Conservation (phyloP, 305 asterid species). For the Fraxinus nigra region DNA sequence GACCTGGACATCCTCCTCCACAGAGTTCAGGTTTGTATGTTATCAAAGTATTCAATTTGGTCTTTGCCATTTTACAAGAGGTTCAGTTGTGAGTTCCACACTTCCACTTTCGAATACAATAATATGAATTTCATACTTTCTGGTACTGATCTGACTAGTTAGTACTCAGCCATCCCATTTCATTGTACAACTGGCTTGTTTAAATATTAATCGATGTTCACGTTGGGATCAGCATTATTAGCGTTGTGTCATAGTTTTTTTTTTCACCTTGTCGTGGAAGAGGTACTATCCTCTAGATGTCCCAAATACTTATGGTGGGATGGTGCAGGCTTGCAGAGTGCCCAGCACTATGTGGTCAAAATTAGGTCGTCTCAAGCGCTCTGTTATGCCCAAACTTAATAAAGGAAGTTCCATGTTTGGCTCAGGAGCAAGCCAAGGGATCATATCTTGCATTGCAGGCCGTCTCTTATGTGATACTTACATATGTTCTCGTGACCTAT, state of each 20-base stretch:
- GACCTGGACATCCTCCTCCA: constrained; percentile 98
- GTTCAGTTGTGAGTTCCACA: constrained; percentile 12
- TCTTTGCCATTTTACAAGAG: constrained; percentile 14
- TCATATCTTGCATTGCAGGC: constrained; percentile 92
- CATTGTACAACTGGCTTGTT: not conserved
- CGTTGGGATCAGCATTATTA: not conserved
- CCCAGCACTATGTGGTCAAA: constrained; percentile 89
- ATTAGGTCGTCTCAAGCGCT: constrained; percentile 94
- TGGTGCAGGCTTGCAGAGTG: constrained; percentile 68
- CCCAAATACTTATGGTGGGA: constrained; percentile 20
- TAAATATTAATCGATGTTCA: not conserved
- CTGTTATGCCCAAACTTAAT: constrained; percentile 83
- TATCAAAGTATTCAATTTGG: constrained; percentile 14
- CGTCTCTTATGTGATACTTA: constrained; percentile 94
- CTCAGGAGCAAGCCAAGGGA: constrained; percentile 92
- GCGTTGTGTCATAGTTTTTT: not conserved
- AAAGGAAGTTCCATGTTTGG: constrained; percentile 78
- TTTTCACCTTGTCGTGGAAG: not conserved
- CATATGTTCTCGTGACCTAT: constrained; percentile 81
- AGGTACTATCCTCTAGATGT: constrained; percentile 19
- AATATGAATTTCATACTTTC: constrained; percentile 21
- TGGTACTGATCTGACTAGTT: constrained; percentile 11
- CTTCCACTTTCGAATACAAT: not conserved
- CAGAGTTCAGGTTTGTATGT: constrained; percentile 74
- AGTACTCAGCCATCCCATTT: constrained; percentile 3